Conservation (phyloP, 768 basidiomycete species). For the Boletus reticulatus region DNA sequence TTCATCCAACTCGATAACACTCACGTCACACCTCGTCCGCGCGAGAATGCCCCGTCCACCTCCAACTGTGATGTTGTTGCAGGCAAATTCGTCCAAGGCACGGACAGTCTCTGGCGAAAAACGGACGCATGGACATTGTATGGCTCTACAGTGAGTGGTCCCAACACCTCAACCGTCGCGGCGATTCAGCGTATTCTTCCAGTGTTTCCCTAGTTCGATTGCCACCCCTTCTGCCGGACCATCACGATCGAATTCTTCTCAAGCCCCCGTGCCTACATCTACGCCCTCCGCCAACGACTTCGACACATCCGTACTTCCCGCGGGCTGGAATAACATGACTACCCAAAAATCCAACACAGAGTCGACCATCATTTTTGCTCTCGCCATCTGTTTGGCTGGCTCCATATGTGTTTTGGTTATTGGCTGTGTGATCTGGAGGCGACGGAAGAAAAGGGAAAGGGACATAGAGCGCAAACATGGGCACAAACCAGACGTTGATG, state of each 20-base stretch:
- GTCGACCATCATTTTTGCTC: constrained; percentile 48
- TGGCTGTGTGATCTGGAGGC: constrained; percentile 59
- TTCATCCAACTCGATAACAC: constrained; percentile 31
- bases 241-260: constrained; percentile 1
- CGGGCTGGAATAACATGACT: constrained; percentile 45
- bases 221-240: constrained; percentile 1
- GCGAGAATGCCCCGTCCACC: neutral
- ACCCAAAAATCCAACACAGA: constrained; percentile 26
- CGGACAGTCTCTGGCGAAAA: constrained; percentile 59
- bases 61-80: constrained; percentile 37
- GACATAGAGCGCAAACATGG: constrained; percentile 54
- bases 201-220: constrained; percentile 19
- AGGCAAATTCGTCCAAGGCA: constrained; percentile 49
- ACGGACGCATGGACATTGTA: constrained; percentile 57
- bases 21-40: neutral
- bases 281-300: constrained; percentile 18
- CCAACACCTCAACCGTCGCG: neutral
- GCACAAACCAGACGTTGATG: constrained; percentile 22
- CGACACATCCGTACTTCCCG: constrained; percentile 41
- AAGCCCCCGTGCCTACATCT: constrained; percentile 11
- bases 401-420: constrained; percentile 62
- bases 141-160: constrained; percentile 60
- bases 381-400: constrained; percentile 63
- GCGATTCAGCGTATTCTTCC: neutral
- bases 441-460: constrained; percentile 32